phyloP scores from a whole-genome alignment of 495 filamentous ascomycete species.

The Alectoria sarmentosa region DNA sequence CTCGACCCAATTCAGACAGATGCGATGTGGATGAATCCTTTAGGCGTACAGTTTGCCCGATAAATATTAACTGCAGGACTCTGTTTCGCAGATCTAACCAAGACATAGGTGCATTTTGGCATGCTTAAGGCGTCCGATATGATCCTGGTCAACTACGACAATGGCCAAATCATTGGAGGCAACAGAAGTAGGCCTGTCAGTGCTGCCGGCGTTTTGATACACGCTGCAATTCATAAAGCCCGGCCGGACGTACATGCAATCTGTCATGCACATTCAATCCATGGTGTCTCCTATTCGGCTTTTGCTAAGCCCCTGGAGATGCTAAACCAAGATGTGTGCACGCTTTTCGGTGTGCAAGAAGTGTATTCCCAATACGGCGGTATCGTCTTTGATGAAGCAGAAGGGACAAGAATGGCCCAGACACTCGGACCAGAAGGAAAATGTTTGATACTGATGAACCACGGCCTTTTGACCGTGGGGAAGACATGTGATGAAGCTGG shows the following conservation, averaged over 20 bases:
- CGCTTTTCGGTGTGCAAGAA: conserved; percentile 43
- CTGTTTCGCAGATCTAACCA: neutral
- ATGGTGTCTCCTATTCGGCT: conserved; percentile 42
- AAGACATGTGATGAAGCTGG: conserved; percentile 49
- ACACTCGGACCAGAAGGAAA: conserved; percentile 41
- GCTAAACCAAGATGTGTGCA: conserved; percentile 50
- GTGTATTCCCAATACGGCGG: conserved; percentile 51
- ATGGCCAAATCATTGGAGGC: conserved; percentile 45
- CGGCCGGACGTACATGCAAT: conserved; percentile 46
- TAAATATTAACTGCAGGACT: neutral
- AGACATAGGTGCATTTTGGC: conserved; percentile 32
- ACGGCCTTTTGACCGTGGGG: conserved; percentile 49
- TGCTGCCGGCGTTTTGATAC: conserved; percentile 65
- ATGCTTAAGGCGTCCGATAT: conserved; percentile 44
- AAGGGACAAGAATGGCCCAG: conserved; percentile 44
- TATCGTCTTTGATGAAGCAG: conserved; percentile 43
- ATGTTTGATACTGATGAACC: conserved; percentile 45
- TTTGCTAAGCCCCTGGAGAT: conserved; percentile 45
- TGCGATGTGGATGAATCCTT: conserved; percentile 32
- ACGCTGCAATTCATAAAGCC: conserved; percentile 45
- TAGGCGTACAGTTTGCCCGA: conserved; percentile 16
- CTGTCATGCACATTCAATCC: conserved; percentile 43
- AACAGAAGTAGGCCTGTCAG: conserved; percentile 43
- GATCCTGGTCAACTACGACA: conserved; percentile 36
- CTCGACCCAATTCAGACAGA: conserved; percentile 31